Evolutionary conservation across 495 filamentous ascomycete genomes (phyloP), one percentile per base, ranked within the genome.

Genomic region (Penicillium tannophilum): DNA sequence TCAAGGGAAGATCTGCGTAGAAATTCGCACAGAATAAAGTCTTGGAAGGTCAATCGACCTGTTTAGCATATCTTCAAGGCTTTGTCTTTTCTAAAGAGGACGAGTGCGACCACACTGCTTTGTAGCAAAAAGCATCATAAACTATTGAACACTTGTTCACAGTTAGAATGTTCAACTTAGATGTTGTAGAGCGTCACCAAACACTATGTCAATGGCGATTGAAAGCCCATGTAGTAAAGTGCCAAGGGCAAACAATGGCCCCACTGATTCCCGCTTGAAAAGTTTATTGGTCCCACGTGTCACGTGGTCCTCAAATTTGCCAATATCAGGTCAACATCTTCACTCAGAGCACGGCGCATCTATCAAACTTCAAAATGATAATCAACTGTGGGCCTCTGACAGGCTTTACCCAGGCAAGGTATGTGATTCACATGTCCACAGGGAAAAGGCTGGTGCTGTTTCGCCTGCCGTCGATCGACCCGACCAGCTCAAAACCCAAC

Each of bases 361-460:
- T 46, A 30, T 26, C 43, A 31, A 55, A 52, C 23, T 31, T 54
- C 47, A 71, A 47, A 31, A 74, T 72, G 62, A 53, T 63, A 42
- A 71, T 80, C 44, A 72, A 75, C 33, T 69, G 78, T 28, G 77
- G 77, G 4, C 53, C 54, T 23, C 53, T 75, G 23, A 58, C 67
- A 16, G 65, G 65, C 47, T 72, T 83, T 36, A 72, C 63, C n/a
- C 72, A 80, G 23, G 63, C 78, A 16, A 74, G 80, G 42, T 79
- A 83, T 67, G 72, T 80, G 48, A 65, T 82, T 49, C 75, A 76
- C 20, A 68, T 83, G 5, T 80, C 78, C 7, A 72, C 76, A 53
- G 76, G 76, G 54, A 82, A 81, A 64, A 78, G 79, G 45, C 67
- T 83, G 39, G 76, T 83, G 31, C 63, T 83, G 14, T 83, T 83